Percentiles rank a stretch among this genome's conserved stretches.
phyloP scores from a whole-genome alignment of 1,139 yeast genomes.

The Taphrina deformans region DNA sequence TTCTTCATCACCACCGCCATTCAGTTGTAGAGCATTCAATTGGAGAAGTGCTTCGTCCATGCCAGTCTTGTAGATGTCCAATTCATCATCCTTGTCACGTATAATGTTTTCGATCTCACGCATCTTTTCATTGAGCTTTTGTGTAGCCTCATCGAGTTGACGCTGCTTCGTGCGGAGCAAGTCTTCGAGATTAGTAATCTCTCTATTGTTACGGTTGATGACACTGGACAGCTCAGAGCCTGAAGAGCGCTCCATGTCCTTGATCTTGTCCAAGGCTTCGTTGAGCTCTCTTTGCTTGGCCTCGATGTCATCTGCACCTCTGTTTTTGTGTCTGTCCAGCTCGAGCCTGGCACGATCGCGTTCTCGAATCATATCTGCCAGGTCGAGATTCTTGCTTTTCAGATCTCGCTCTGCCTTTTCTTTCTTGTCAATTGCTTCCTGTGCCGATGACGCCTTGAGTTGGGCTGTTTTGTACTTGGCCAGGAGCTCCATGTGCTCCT shows the following conservation, averaged over 20 bases:
- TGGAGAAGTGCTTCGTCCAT: constrained; percentile 71
- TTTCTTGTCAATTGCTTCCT: constrained; percentile 81
- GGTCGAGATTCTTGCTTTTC: constrained; percentile 79
- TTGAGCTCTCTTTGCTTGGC: constrained; percentile 65
- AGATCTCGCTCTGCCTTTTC: constrained; percentile 81
- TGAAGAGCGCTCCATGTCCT: constrained; percentile 65
- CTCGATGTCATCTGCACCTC: constrained; percentile 67
- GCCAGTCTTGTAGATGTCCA: constrained; percentile 56
- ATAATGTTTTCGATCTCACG: constrained; percentile 53
- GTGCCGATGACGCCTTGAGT: constrained; percentile 88
- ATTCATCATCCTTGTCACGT: constrained; percentile 71
- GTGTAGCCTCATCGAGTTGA: constrained; percentile 43
- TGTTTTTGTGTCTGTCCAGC: constrained; percentile 68
- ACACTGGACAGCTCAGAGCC: constrained; percentile 64
- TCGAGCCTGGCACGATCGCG: constrained; percentile 87
- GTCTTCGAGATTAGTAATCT: constrained; percentile 47
- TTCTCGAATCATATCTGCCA: constrained; percentile 85
- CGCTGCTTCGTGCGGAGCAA: constrained; percentile 47
- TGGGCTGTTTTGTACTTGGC: constrained; percentile 80
- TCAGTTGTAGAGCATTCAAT: constrained; percentile 53
- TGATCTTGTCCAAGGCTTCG: constrained; percentile 60
- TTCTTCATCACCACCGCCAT: constrained; percentile 54
- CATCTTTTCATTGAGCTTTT: constrained; percentile 42
- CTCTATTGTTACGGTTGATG: constrained; percentile 61
- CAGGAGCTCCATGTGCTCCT: constrained; percentile 80